A percentile compares a stretch with the other conserved stretches of the same genome.
Evolutionary conservation across 148 eudicot genomes (phyloP).

Genomic region (Mesembryanthemum crystallinum): DNA sequence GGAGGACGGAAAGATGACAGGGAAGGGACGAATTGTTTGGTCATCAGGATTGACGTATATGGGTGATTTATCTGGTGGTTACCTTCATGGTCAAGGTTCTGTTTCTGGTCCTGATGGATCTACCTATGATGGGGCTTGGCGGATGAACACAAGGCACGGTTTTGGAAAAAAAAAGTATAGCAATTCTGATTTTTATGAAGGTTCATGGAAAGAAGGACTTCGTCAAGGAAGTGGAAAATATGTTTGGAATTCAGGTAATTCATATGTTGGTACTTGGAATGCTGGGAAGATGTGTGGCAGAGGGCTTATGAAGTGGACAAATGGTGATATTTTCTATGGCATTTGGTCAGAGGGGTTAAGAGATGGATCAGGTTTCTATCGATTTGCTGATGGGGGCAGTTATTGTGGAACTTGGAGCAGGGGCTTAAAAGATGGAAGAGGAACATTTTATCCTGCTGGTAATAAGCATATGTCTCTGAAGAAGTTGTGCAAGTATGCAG

Average conservation of each 20-base stretch:
- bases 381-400: constrained; percentile 71
- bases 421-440: constrained; percentile 88
- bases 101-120: constrained; percentile 51
- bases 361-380: constrained; percentile 81
- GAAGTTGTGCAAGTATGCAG: constrained; percentile 46
- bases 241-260: constrained; percentile 66
- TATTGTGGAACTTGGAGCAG: constrained; percentile 90
- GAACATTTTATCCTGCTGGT: constrained; percentile 82
- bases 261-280: constrained; percentile 83
- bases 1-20: constrained; percentile 88
- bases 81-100: constrained; percentile 85
- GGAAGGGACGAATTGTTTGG: constrained; percentile 72
- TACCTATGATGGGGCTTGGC: constrained; percentile 69
- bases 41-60: constrained; percentile 62
- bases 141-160: constrained; percentile 81
- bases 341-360: constrained; percentile 78
- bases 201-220: constrained; percentile 89
- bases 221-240: constrained; percentile 84
- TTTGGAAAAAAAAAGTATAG: constrained; percentile 71
- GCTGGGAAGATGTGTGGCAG: constrained; percentile 76
- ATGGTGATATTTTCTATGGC: constrained; percentile 93
- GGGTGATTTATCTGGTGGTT: constrained; percentile 89
- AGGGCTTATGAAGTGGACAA: constrained; percentile 85
- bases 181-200: constrained; percentile 76
- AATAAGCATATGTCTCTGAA: constrained; percentile 53